Evolutionary conservation across 768 basidiomycete species (phyloP).

Genomic region (Pleurotus cornucopiae): DNA sequence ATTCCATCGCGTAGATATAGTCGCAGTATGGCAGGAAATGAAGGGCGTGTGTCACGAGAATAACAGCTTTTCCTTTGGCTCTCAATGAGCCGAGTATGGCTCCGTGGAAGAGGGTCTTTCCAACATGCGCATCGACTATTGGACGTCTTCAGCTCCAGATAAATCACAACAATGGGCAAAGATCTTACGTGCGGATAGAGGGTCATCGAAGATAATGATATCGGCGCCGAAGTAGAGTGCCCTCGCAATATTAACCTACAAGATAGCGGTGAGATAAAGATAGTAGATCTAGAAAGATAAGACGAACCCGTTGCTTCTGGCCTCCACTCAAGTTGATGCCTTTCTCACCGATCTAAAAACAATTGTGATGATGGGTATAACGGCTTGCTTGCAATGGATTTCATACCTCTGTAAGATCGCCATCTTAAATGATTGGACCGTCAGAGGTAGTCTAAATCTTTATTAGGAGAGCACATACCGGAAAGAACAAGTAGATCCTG

Average conservation of each 20-base stretch:
- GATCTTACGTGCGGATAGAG: conserved; percentile 52
- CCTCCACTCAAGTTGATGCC: conserved; percentile 67
- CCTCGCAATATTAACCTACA: conserved; percentile 63
- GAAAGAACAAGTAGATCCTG: conserved; percentile 57
- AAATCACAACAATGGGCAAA: neutral
- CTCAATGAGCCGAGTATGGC: conserved; percentile 47
- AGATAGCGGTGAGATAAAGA: neutral
- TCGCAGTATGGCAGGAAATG: conserved; percentile 87
- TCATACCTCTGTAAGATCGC: conserved; percentile 66
- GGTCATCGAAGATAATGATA: conserved; percentile 59
- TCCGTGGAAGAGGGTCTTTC: conserved; percentile 60
- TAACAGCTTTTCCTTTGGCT: conserved; percentile 60
- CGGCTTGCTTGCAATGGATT: neutral
- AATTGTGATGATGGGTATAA: neutral
- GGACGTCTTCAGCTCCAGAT: neutral
- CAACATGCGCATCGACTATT: conserved; percentile 72
- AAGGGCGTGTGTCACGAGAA: conserved; percentile 89
- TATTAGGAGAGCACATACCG: neutral
- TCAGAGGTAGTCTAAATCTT: no score
- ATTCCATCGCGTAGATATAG: conserved; percentile 73
- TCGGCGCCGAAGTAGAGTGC: conserved; percentile 66
- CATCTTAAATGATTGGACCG: conserved; percentile 36
- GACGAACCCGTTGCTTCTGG: conserved; percentile 52
- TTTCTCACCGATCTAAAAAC: conserved; percentile 61
- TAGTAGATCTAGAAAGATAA: neutral